Percentiles rank a stretch among this genome's conserved stretches.
Conservation (phyloP, 768 basidiomycete genomes). For the Boletales sp. region DNA sequence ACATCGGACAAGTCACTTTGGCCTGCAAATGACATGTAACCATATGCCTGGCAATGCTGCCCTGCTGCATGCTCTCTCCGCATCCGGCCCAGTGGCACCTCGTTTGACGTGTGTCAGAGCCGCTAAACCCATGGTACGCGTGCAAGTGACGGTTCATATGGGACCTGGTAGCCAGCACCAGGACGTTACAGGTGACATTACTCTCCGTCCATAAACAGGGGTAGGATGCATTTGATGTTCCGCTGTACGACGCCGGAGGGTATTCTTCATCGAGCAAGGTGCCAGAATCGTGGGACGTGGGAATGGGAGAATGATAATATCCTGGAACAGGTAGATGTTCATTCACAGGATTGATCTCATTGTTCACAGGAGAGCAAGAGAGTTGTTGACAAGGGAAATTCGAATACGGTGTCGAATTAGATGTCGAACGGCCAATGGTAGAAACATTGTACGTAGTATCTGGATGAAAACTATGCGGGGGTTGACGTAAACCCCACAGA, state of each 20-base stretch:
- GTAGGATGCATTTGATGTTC: slow-evolving; percentile 1
- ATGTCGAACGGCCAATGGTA: neutral
- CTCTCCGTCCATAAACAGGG: slow-evolving; percentile 20
- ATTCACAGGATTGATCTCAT: neutral
- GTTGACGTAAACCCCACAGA: slow-evolving; percentile 5
- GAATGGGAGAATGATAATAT: neutral
- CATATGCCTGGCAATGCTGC: slow-evolving; percentile 26
- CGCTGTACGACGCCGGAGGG: slow-evolving; percentile 1
- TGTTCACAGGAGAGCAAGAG: neutral
- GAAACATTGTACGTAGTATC: neutral
- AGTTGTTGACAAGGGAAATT: neutral
- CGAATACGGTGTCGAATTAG: neutral
- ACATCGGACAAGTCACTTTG: slow-evolving; percentile 26
- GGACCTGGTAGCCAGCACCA: slow-evolving; percentile 22
- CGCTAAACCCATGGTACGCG: slow-evolving; percentile 18
- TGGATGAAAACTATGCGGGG: neutral
- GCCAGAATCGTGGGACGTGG: neutral
- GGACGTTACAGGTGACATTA: slow-evolving; percentile 9
- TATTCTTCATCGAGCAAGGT: neutral
- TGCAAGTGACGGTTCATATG: slow-evolving; percentile 26
- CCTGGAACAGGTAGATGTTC: neutral
- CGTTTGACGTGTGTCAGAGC: slow-evolving; percentile 18
- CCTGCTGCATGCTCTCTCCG: slow-evolving; percentile 22
- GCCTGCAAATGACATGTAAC: slow-evolving; percentile 26
- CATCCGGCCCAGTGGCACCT: slow-evolving; percentile 21